A percentile compares a stretch with the other conserved stretches of the same genome.
phyloP scores from a whole-genome alignment of 768 basidiomycete genomes.

The Clitopilus passeckerianus region DNA sequence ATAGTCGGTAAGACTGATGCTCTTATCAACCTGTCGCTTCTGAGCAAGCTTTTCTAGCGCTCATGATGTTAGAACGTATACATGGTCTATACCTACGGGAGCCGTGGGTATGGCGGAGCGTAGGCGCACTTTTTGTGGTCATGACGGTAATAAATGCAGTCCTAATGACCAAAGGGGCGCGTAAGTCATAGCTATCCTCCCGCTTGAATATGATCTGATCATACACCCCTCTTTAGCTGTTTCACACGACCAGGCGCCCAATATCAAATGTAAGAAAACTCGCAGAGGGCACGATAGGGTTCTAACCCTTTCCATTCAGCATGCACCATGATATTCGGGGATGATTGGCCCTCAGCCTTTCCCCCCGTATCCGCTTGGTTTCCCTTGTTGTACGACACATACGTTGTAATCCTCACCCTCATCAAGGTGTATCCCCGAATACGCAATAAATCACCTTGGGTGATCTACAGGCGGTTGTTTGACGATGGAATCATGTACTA shows the following conservation, averaged over 20 bases:
- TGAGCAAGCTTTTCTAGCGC: slow-evolving; percentile 9
- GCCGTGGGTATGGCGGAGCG: slow-evolving; percentile 21
- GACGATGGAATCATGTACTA: slow-evolving; percentile 46
- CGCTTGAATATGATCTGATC: neutral
- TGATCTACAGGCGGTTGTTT: slow-evolving; percentile 33
- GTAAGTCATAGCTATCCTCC: slow-evolving; percentile 30
- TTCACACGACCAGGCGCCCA: slow-evolving; percentile 30
- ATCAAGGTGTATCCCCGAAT: slow-evolving; percentile 31
- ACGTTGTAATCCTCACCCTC: slow-evolving; percentile 34
- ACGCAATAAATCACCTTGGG: slow-evolving; percentile 25
- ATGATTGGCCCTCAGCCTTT: slow-evolving; percentile 15
- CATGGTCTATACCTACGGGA: slow-evolving; percentile 32
- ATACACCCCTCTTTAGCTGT: slow-evolving; percentile 30
- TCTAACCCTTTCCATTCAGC: slow-evolving; percentile 17
- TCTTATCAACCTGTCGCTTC: neutral
- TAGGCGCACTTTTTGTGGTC: slow-evolving; percentile 31
- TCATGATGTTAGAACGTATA: slow-evolving; percentile 58
- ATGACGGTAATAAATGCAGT: slow-evolving; percentile 48
- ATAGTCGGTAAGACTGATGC: slow-evolving; percentile 29
- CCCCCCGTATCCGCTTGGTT: slow-evolving; percentile 49
- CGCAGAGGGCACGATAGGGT: too few relatives aligned
- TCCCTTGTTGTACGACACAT: slow-evolving; percentile 43
- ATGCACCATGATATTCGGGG: slow-evolving; percentile 36
- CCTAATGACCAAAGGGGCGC: slow-evolving; percentile 44
- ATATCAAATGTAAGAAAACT: slow-evolving; percentile 23